These are phyloP conservation scores for Malassezia japonica DNA, from an alignment of 1,284 basidiomycete species.

Conservation along the genomic window DNA sequence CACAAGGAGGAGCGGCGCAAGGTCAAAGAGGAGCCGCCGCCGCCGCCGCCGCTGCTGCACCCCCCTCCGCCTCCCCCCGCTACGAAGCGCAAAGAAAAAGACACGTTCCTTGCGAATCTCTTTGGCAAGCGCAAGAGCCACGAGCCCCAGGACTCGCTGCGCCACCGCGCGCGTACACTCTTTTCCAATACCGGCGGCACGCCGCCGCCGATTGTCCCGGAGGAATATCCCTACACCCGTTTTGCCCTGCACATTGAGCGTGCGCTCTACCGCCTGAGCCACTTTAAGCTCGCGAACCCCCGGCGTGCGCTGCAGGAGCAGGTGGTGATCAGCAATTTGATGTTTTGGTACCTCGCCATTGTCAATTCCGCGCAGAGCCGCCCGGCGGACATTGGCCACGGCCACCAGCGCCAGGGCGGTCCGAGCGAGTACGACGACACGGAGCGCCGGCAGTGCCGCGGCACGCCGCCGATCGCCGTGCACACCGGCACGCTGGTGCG, in stretches of 20 bases:
- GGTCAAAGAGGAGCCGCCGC: conserved; percentile 16
- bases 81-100: conserved; percentile 18
- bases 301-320: conserved; percentile 92
- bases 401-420: background rate
- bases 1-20: conserved; percentile 10
- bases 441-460: background rate
- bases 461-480: conserved; percentile 5
- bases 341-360: conserved; percentile 99
- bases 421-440: conserved; percentile 19
- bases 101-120: conserved; percentile 34
- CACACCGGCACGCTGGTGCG: conserved; percentile 12
- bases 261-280: conserved; percentile 89
- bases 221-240: conserved; percentile 56
- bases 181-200: background rate
- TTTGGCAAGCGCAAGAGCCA: conserved; percentile 12
- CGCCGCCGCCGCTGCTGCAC: background rate
- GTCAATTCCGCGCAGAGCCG: conserved; percentile 62
- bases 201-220: conserved; percentile 20
- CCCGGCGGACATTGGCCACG: background rate
- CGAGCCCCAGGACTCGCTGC: conserved; percentile 1
- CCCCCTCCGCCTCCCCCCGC: background rate
- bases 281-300: conserved; percentile 97
- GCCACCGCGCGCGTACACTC: conserved; percentile 7
- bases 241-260: conserved; percentile 97
- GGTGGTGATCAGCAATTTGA: conserved; percentile 94